Percentiles rank a stretch among this genome's conserved stretches.
Conservation (phyloP, 2,329 filamentous ascomycete genomes). For the Trichothecium sympodiale region DNA sequence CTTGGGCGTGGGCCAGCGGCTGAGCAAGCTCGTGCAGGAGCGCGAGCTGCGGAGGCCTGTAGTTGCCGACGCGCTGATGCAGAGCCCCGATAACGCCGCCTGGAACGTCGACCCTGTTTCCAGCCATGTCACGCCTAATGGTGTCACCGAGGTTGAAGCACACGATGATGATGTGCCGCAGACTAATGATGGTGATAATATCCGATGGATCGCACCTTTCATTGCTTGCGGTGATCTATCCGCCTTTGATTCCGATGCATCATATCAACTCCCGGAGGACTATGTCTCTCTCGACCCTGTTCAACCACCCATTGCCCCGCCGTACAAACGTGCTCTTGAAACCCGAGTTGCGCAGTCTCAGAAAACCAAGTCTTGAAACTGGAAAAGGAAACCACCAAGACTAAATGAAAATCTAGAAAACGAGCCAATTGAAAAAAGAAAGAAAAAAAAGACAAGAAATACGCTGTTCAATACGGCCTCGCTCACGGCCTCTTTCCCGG, state of each 20-base stretch:
- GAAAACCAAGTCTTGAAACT: background rate
- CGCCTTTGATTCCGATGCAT: slow-evolving; percentile 90
- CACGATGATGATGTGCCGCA: slow-evolving; percentile 34
- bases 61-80: slow-evolving; percentile 29
- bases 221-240: slow-evolving; percentile 95
- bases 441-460: slow-evolving; percentile 6
- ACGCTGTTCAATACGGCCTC: background rate
- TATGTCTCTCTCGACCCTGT: slow-evolving; percentile 83
- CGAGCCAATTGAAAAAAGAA: too few relatives aligned
- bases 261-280: slow-evolving; percentile 78
- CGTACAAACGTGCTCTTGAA: slow-evolving; percentile 86
- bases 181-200: slow-evolving; percentile 10
- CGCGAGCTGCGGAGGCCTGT: slow-evolving; percentile 27
- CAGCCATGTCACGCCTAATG: slow-evolving; percentile 26
- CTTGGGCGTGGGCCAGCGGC: slow-evolving; percentile 50
- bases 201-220: slow-evolving; percentile 85
- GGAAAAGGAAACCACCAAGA: slow-evolving; percentile 2
- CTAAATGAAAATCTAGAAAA: slow-evolving; percentile 6
- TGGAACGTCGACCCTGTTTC: slow-evolving; percentile 22
- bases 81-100: slow-evolving; percentile 31
- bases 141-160: slow-evolving; percentile 35
- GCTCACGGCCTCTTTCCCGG: too few relatives aligned
- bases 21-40: slow-evolving; percentile 38
- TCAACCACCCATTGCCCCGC: slow-evolving; percentile 90
- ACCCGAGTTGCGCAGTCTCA: slow-evolving; percentile 33